Base-by-base conservation (phyloP, 1,139 yeast genomes). In the Blastobotrys ciferrii region DNA sequence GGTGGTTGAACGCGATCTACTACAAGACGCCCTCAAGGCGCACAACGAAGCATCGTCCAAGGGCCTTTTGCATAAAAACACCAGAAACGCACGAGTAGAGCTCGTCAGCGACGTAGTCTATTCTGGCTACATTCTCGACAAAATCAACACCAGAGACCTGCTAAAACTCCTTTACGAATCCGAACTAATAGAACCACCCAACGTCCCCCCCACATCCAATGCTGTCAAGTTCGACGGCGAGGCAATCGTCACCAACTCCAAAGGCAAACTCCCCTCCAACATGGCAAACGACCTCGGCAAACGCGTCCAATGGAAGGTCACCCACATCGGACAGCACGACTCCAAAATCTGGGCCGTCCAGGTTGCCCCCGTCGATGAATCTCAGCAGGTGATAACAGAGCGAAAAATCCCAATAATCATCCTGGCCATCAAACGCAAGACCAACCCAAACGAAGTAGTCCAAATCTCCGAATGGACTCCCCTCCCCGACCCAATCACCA, bases 21-120 rank as follows among this genome's bases (percentile, higher is more conserved):
- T 70, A 3, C 59, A 60, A 17, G 56, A 59, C 4, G 59, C 64
- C 32, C 36, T 70, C 2, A 60, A 58, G 3, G 55, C 54, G 9
- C 73, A 70, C 51, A 70, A 70, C 46, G 49, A 51, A 4, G 54
- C 60, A 11, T 57, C 59, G 12, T 52, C 47, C 13, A 47, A 42
- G 32, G 46, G 45, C 15, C 46, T 45, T 11, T 54, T 53, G 14
- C 52, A 50, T 4, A 35, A 46, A 15, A 38, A 43, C 3, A 51
- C 53, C 3, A 38, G 47, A 11, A 39, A 55, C 33, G 57, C 56
- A n/a, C 54, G 53, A 23, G 51, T 60, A 12, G 28, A 46, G 2
- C 39, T 66, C 43, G 58, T 57, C 19, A 55, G 59, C 42, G 62
- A 64, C n/a, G 48, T 64, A 7, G 51, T 55, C 17, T 58, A 55